These are phyloP conservation scores for Hordeum pubiflorum DNA, from an alignment of 202 grass and related monocot species.

Conservation along the genomic window DNA sequence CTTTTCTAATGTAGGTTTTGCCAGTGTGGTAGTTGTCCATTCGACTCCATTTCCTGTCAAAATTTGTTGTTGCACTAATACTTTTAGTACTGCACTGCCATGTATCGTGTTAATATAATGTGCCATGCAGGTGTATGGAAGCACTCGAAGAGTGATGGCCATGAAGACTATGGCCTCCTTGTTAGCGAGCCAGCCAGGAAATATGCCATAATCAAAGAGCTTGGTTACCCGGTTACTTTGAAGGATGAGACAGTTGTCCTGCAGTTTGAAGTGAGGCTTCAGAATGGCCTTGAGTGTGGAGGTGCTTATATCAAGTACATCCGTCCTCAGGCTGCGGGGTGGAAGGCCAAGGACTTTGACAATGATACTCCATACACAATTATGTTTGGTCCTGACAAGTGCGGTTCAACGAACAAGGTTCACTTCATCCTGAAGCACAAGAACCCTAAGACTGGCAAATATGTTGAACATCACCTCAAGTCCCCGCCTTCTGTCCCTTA, in stretches of 20 bases:
- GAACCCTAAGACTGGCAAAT: slow-evolving; percentile 86
- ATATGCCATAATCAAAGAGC: slow-evolving; percentile 88
- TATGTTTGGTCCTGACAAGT: slow-evolving; percentile 98
- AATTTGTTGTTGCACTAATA: neutral
- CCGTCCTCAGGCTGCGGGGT: slow-evolving; percentile 50
- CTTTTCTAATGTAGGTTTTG: neutral
- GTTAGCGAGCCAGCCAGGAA: slow-evolving; percentile 72
- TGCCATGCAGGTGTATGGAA: slow-evolving; percentile 72
- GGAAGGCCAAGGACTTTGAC: slow-evolving; percentile 71
- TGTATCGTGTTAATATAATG: neutral
- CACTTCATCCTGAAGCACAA: slow-evolving; percentile 95
- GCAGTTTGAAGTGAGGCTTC: slow-evolving; percentile 82
- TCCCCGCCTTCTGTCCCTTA: slow-evolving; percentile 75
- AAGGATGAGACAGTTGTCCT: slow-evolving; percentile 71
- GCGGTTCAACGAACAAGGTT: slow-evolving; percentile 93
- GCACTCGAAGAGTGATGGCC: slow-evolving; percentile 81
- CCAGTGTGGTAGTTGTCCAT: neutral
- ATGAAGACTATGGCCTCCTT: slow-evolving; percentile 92
- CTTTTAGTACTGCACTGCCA: neutral
- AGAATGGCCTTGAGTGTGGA: slow-evolving; percentile 93
- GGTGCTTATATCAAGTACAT: slow-evolving; percentile 94
- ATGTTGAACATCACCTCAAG: slow-evolving; percentile 90
- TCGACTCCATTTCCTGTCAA: neutral
- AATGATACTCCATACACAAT: slow-evolving; percentile 84
- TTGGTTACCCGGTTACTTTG: slow-evolving; percentile 50